Percentiles rank a stretch among this genome's conserved stretches.
Conservation (phyloP, 1,139 yeast species). For the Barnettozyma hawaiiensis region DNA sequence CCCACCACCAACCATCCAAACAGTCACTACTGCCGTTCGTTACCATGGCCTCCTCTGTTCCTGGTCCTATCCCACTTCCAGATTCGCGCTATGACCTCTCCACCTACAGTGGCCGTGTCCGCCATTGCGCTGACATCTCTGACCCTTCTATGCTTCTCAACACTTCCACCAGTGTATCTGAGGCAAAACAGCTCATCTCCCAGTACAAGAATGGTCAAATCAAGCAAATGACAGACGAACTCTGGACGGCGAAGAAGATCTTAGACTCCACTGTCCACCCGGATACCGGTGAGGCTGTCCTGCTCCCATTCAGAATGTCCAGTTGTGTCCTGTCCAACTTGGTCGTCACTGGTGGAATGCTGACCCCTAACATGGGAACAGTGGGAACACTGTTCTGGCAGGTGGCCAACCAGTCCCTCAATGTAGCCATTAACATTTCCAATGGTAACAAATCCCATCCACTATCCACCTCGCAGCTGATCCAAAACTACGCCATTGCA, state of each 20-base stretch:
- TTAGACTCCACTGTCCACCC: slow-evolving; percentile 90
- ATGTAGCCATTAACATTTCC: slow-evolving; percentile 94
- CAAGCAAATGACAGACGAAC: slow-evolving; percentile 60
- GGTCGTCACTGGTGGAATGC: slow-evolving; percentile 96
- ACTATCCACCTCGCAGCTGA: slow-evolving; percentile 67
- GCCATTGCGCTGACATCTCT: slow-evolving; percentile 87
- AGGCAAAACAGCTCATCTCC: slow-evolving; percentile 61
- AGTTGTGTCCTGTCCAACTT: slow-evolving; percentile 88
- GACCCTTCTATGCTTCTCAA: slow-evolving; percentile 88
- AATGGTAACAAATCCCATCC: slow-evolving; percentile 96
- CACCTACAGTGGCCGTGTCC: slow-evolving; percentile 90
- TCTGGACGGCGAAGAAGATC: slow-evolving; percentile 85
- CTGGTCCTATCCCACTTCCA: slow-evolving; percentile 77
- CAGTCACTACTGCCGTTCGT: too few species aligned
- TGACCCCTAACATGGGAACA: slow-evolving; percentile 87
- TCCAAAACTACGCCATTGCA: slow-evolving; percentile 76
- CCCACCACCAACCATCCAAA: background rate
- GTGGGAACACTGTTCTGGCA: slow-evolving; percentile 96
- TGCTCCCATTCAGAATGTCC: slow-evolving; percentile 94
- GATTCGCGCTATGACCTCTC: slow-evolving; percentile 70
- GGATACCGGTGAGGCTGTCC: slow-evolving; percentile 89
- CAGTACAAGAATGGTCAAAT: slow-evolving; percentile 67
- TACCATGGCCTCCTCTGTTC: slow-evolving; percentile 78
- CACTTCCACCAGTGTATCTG: slow-evolving; percentile 54
- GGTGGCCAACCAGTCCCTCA: slow-evolving; percentile 90